Evolutionary conservation across 345 rosid genomes (phyloP).

Genomic region (Sisymbrium altissimum): DNA sequence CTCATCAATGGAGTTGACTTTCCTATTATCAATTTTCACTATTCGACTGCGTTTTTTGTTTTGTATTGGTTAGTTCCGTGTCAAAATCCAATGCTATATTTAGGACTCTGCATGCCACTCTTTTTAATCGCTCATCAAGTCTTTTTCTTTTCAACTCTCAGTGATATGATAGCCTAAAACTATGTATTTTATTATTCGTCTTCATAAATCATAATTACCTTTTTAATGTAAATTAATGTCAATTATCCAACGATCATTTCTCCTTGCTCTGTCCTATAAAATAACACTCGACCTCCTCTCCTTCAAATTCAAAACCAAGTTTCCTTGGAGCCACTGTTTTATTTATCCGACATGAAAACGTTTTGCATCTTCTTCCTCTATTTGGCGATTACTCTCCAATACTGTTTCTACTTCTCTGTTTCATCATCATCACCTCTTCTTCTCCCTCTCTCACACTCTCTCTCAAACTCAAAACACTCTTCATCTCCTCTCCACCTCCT

Average conservation of each 20-base stretch:
- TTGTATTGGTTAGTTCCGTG: constrained; percentile 9
- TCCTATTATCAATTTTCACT: background rate
- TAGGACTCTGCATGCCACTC: constrained; percentile 4
- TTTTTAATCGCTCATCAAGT: background rate
- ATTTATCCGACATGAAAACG: constrained; percentile 19
- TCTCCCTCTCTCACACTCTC: constrained; percentile 65
- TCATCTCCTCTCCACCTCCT: constrained; percentile 73
- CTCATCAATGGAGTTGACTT: constrained; percentile 30
- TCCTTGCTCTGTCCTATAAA: constrained; percentile 17
- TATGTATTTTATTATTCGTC: background rate
- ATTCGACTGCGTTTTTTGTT: background rate
- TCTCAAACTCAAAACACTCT: constrained; percentile 52
- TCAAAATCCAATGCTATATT: background rate
- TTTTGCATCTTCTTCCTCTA: constrained; percentile 29
- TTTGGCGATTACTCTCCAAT: background rate
- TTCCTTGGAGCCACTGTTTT: background rate
- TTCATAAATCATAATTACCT: too few species aligned
- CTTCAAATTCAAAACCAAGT: constrained; percentile 25
- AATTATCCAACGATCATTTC: background rate
- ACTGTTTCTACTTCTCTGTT: constrained; percentile 22
- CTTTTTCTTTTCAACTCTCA: background rate
- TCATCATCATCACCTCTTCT: constrained; percentile 32
- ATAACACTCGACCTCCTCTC: background rate
- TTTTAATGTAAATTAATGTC: background rate
- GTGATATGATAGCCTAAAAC: background rate